Base-by-base conservation (phyloP, 768 basidiomycete species). In the Serpula lacrymans region DNA sequence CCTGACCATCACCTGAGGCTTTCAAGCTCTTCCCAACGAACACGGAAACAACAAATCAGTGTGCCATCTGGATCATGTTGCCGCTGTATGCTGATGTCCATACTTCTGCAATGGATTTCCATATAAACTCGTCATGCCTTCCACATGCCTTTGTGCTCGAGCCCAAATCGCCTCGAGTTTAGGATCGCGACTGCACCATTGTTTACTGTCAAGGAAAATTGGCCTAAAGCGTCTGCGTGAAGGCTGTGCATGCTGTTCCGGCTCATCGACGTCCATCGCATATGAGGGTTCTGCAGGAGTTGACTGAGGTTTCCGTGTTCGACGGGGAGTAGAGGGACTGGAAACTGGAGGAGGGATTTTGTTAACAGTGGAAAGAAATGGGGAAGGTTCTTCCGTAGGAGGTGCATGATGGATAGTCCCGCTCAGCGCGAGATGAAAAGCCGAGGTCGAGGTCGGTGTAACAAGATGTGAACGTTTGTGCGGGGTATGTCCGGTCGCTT, bases 191-290 rank as follows among this genome's bases (percentile, higher is more conserved):
- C 57, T 55, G 18, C 54, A 60, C 76, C 76, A 78, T 33, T 77
- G 72, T 36, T 63, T 51, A n/a, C 70, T 67, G 46, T 75, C 74
- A 2, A 67, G 57, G 54, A 75, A 77, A 11, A 76, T 63, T 6
- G 75, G 69, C 8, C 71, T 63, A 48, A 74, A 77, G 6, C 74
- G 69, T 5, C 67, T 63, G 22, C 57, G 57, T n/a, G 51, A 2
- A 44, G 37, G 3, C 33, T 50, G 37, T 8, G 22, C 34, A 53
- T 53, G 29, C 47, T 60, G 23, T 33, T 46, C 49, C 21, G 60
- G 64, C 17, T 57, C 42, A 14, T 57, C 48, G 20, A 50, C 42
- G 16, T 50, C 46, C n/a, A 37, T 27, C 9, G 42, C 37, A 1
- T 49, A 46, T 8, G 32, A 38, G 31, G 46, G 35, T 11, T 37